Conservation (phyloP, 108 stramenopile species). For the Schizochytrium sp. region DNA sequence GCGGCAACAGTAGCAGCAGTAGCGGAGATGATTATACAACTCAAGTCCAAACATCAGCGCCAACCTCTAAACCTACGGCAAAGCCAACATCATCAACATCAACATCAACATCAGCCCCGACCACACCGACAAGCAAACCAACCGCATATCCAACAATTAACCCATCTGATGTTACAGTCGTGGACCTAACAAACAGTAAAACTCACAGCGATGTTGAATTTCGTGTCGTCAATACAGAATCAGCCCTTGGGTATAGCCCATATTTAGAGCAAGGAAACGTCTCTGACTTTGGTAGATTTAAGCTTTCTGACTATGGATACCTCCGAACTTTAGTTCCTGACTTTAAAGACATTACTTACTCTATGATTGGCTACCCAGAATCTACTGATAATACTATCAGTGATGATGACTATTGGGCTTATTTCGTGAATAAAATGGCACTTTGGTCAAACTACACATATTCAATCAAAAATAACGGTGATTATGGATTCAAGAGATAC, state of each 20-base stretch:
- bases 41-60: too few species aligned
- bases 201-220: background rate
- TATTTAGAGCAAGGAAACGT: background rate
- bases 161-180: background rate
- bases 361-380: slow-evolving; percentile 7
- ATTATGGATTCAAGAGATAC: background rate
- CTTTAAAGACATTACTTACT: background rate
- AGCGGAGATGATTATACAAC: too few species aligned
- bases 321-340: background rate
- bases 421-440: background rate
- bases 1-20: too few species aligned
- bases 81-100: too few species aligned
- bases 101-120: too few species aligned
- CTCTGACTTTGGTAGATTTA: background rate
- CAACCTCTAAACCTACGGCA: too few species aligned
- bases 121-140: too few species aligned
- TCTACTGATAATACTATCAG: background rate
- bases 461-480: background rate
- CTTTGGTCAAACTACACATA: slow-evolving; percentile 42
- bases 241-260: background rate
- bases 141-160: too few species aligned
- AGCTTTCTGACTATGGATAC: background rate
- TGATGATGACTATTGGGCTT: background rate
- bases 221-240: background rate
- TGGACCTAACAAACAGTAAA: background rate